Evolutionary conservation across 129 eudicot genomes (phyloP), one percentile per base, ranked within the genome.

Genomic region (Chrysanthemum seticuspe): DNA sequence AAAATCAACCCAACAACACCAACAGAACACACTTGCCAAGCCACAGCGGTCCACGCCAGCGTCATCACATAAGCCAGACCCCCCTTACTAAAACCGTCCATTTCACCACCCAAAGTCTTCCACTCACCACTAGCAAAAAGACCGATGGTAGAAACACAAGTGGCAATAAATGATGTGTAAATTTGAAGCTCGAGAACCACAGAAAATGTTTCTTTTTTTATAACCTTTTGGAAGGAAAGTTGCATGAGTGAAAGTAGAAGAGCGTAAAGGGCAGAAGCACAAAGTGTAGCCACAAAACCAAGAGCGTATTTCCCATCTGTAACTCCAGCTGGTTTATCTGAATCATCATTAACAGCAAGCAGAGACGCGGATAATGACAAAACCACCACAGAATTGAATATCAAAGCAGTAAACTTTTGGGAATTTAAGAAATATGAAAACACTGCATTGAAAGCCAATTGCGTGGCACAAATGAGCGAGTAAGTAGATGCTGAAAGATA

Each of bases 61-160:
- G 97, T 94, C 96, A 94, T 76, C 40, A 90, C 67, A 59, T 90
- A 94, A 13, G 96, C 85, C 50, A 70, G 1, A 16, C 75, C 81
- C 49, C 98, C 98, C 0, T 84, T 47, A 15, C 78, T 49, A 60
- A 82, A 94, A 56, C 78, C 60, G 11, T 71, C 78, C 98, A 94
- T 87, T 56, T 94, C 98, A 4, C 84, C 83, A 2, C 54, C 71
- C 65, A 90, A 60, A 29, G 84, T 84, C 74, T 67, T 80, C 96
- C 98, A 94, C 71, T 94, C 96, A 5, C 98, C 98, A 49, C 97
- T 94, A n/a, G 88, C 90, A 36, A 94, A 90, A 77, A 94, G 92
- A 0, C 98, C 98, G 1, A 85, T 67, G n/a, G 67, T 4, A 1
- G 88, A 83, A 45, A 90, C 87, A 65, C 84, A 79, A 13, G 97